Evolutionary conservation across 257 asterid species (phyloP).

Genomic region (Leptodermis oblonga): DNA sequence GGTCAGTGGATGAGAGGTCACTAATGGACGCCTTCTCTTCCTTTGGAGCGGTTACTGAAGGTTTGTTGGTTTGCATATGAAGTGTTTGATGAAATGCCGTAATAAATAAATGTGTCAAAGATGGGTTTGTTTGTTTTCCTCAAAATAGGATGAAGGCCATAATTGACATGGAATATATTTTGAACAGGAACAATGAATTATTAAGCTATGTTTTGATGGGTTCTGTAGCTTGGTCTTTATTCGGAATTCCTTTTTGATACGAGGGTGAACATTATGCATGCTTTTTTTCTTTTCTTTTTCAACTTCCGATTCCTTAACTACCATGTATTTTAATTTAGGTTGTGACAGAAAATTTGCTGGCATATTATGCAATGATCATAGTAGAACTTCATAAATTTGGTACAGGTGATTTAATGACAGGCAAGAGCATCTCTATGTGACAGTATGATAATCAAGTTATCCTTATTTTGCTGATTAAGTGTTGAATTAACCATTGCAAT

Average conservation of each 20-base stretch:
- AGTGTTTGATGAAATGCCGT: constrained; percentile 26
- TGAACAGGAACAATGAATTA: not conserved
- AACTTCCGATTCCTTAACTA: not conserved
- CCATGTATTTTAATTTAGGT: not conserved
- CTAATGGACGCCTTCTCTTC: constrained; percentile 38
- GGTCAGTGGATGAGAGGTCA: constrained; percentile 43
- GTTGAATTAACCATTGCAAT: not conserved
- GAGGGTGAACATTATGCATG: not conserved
- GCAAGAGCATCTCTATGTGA: not conserved
- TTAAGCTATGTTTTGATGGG: not conserved
- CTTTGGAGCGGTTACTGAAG: constrained; percentile 42
- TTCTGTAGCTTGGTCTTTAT: not conserved
- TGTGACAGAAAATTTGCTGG: not conserved
- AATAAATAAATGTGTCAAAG: not conserved
- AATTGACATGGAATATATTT: not conserved
- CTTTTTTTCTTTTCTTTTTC: too few relatives aligned
- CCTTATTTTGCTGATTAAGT: not conserved
- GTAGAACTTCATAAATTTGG: not conserved
- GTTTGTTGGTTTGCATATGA: constrained; percentile 17
- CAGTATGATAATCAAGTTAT: not conserved
- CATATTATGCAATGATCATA: not conserved
- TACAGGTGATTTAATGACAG: not conserved
- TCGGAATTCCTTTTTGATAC: not conserved
- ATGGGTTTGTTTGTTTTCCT: not conserved
- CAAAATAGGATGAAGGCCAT: too few relatives aligned